Evolutionary conservation across 768 basidiomycete species (phyloP), one percentile per base, ranked within the genome.

Genomic region (Leccinum broughii): DNA sequence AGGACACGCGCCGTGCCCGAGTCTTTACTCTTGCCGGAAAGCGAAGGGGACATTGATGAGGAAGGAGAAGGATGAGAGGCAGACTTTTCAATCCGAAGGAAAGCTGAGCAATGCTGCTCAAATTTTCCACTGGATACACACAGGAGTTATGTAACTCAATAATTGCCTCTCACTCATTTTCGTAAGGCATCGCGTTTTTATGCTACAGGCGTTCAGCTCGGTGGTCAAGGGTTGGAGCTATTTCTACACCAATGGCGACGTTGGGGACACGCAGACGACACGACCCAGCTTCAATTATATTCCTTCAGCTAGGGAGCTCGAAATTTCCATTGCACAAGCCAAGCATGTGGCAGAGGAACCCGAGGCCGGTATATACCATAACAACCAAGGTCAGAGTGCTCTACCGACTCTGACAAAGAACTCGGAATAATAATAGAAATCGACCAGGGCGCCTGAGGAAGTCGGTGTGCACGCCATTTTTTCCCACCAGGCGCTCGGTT

Each of bases 1-100:
- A 97, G 81, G 60, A 98, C 79, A 55, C 96, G 85, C 57, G 96
- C 96, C 24, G 90, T 82, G 17, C 88, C 94, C 56, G 95, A 97
- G 68, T 98, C 95, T 72, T 84, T 90, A 58, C 80, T 77, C 62
- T 81, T 80, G 49, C 70, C 77, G 49, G 77, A 73, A 49, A 75
- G 59, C 30, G 78, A 70, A 51, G 83, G 83, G 41, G 83, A 81
- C 84, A 85, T 85, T 39, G 8, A 50, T 34, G 20, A 39, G 8
- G 32, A 44, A 32, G 32, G n/a, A n/a, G 35, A 39, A 41, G 39
- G 8, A 28, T n/a, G 20, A 50, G 34, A 13, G 17, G 20, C 51
- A 48, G 44, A 0, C 48, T 49, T 49, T 49, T 49, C 22, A 9
- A 49, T 44, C 14, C 48, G 7, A 15, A 26, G 30, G 26, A 44